Percentiles rank a stretch among this genome's conserved stretches.
Conservation (phyloP, 2,329 filamentous ascomycete species). For the Fusarium nodosum region DNA sequence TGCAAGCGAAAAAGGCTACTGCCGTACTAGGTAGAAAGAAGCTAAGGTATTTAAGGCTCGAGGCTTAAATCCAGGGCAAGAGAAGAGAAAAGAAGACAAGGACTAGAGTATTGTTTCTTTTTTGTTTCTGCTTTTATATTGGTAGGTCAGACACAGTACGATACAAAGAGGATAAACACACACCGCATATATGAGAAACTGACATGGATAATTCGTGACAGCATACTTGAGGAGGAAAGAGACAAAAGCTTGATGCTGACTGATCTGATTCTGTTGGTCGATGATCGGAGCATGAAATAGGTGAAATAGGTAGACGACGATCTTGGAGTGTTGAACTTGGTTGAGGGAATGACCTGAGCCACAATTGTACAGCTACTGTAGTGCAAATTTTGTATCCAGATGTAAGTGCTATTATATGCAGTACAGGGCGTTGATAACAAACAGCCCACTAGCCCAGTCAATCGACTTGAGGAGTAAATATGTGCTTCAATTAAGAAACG, state of each 20-base stretch:
- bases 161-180: background rate
- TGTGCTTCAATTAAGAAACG: background rate
- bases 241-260: constrained; percentile 9
- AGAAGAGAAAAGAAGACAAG: background rate
- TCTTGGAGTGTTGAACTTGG: background rate
- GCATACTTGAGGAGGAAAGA: constrained; percentile 6
- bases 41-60: constrained; percentile 31
- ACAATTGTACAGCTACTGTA: constrained; percentile 2
- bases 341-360: constrained; percentile 22
- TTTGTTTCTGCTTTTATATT: constrained; percentile 2
- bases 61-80: constrained; percentile 33
- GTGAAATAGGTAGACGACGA: background rate
- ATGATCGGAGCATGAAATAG: background rate
- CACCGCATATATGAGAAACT: background rate
- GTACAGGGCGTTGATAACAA: background rate
- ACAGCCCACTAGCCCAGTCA: background rate
- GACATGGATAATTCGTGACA: constrained; percentile 30
- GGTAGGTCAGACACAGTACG: background rate
- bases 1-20: constrained; percentile 29
- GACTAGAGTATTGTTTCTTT: constrained; percentile 1
- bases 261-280: constrained; percentile 13
- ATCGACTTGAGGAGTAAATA: constrained; percentile 13
- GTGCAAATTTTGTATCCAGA: background rate
- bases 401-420: background rate
- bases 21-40: constrained; percentile 21